Conservation (phyloP, 495 filamentous ascomycete species). For the Trichoderma reesei region DNA sequence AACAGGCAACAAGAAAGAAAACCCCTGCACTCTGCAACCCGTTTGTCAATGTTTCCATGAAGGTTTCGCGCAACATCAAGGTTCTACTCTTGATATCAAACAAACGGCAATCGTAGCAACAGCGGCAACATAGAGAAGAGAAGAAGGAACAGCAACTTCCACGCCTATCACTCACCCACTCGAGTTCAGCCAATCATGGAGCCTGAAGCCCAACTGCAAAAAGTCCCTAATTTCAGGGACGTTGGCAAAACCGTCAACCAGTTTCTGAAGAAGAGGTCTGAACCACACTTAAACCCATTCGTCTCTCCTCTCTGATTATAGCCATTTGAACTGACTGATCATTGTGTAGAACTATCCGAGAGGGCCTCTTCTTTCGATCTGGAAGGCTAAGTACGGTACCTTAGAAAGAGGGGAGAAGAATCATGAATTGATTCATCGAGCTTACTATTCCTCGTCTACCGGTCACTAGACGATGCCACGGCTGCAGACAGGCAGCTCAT, state of each 20-base stretch:
- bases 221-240: conserved; percentile 62
- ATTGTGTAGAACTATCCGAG: conserved; percentile 14
- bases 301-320: neutral
- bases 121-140: too few relatives aligned
- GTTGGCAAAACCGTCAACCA: conserved; percentile 65
- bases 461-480: conserved; percentile 55
- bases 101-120: too few relatives aligned
- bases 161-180: neutral
- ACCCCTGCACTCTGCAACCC: too few relatives aligned
- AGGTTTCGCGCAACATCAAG: too few relatives aligned
- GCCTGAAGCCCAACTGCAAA: neutral
- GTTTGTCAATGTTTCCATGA: too few relatives aligned
- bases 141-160: too few relatives aligned
- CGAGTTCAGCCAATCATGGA: neutral
- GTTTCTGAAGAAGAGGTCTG: conserved; percentile 42
- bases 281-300: conserved; percentile 13
- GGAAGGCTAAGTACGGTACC: conserved; percentile 55
- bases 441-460: neutral
- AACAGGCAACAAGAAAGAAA: too few relatives aligned
- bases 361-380: conserved; percentile 64
- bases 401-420: too few relatives aligned
- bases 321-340: neutral
- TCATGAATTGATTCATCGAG: too few relatives aligned
- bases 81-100: too few relatives aligned
- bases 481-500: conserved; percentile 50